Percentiles rank a stretch among this genome's conserved stretches.
Evolutionary conservation across 495 filamentous ascomycete genomes (phyloP).

Genomic region (Hypoxylon fuscum): DNA sequence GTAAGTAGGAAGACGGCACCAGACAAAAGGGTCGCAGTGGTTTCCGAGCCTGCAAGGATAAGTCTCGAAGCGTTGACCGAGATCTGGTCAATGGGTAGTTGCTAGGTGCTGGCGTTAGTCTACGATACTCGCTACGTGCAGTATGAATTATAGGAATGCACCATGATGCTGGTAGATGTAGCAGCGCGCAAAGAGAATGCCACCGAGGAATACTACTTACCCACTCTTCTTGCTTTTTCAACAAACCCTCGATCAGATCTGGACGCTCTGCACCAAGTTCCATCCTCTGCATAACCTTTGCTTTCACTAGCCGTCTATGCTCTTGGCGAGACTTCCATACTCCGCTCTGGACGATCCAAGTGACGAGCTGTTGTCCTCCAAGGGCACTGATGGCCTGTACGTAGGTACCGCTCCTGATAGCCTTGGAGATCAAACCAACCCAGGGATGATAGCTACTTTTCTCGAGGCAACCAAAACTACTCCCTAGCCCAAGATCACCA

Average conservation of each 20-base stretch:
- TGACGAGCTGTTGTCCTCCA: too few species aligned
- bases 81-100: neutral
- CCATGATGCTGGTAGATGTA: too few species aligned
- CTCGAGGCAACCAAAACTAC: slow-evolving; percentile 58
- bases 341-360: too few species aligned
- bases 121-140: too few species aligned
- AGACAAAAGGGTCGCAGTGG: slow-evolving; percentile 65
- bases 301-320: too few species aligned
- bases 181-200: too few species aligned
- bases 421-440: slow-evolving; percentile 21
- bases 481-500: slow-evolving; percentile 65
- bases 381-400: too few species aligned
- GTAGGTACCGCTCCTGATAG: too few species aligned
- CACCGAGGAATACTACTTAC: slow-evolving; percentile 15
- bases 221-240: slow-evolving; percentile 49
- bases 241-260: slow-evolving; percentile 54
- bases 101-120: too few species aligned
- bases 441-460: slow-evolving; percentile 43
- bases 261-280: slow-evolving; percentile 31
- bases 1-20: slow-evolving; percentile 62
- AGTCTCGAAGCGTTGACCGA: slow-evolving; percentile 36
- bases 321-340: too few species aligned
- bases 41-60: slow-evolving; percentile 66
- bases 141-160: too few species aligned
- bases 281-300: slow-evolving; percentile 17